phyloP scores from a whole-genome alignment of 768 basidiomycete species.

The Rubroboletus satanas region DNA sequence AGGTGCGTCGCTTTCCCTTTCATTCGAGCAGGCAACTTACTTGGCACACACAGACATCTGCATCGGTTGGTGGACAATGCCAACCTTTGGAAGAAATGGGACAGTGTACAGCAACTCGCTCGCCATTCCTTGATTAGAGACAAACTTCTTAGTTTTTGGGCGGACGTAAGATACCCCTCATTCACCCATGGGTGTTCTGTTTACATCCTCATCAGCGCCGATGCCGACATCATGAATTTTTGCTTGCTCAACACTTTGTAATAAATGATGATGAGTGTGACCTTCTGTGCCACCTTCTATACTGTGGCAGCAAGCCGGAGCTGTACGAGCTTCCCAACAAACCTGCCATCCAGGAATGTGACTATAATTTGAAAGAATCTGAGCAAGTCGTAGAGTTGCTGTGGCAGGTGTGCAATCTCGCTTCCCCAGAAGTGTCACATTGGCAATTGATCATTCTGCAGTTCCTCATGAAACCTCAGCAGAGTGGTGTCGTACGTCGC shows the following conservation, averaged over 20 bases:
- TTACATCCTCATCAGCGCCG: conserved; percentile 6
- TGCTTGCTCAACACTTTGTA: neutral
- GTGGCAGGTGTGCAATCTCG: conserved; percentile 14
- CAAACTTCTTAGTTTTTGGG: conserved; percentile 7
- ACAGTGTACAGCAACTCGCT: conserved; percentile 15
- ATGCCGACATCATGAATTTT: conserved; percentile 11
- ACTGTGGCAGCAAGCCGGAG: conserved; percentile 15
- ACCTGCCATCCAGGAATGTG: neutral
- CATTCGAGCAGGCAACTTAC: neutral
- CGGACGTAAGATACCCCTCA: conserved; percentile 5
- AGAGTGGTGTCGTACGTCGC: conserved; percentile 1
- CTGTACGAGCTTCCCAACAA: conserved; percentile 10
- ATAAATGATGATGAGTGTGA: conserved; percentile 14
- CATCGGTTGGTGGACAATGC: conserved; percentile 2
- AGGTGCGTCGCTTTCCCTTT: neutral
- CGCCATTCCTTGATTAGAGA: conserved; percentile 15
- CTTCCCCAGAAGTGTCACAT: neutral
- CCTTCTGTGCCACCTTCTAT: conserved; percentile 18
- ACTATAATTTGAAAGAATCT: conserved; percentile 5
- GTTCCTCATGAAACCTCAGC: conserved; percentile 7
- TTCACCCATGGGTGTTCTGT: neutral
- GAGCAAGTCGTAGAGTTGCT: conserved; percentile 22
- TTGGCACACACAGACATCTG: conserved; percentile 5
- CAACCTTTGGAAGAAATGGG: conserved; percentile 14
- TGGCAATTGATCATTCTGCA: neutral